Evolutionary conservation across 345 rosid genomes (phyloP).

Genomic region (Euphorbia lathyris): DNA sequence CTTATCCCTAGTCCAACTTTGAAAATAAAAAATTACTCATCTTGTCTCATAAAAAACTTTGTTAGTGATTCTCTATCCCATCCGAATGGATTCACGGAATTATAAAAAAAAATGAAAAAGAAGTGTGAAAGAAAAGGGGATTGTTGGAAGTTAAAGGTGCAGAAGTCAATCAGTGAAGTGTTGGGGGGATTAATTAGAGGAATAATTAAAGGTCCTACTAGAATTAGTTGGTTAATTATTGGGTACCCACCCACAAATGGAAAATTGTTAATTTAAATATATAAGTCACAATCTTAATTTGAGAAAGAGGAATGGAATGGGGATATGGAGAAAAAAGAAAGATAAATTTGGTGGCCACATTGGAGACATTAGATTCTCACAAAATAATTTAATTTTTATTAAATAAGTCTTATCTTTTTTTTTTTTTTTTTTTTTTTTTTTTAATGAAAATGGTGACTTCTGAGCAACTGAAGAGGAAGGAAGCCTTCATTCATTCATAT

Average conservation of each 20-base stretch:
- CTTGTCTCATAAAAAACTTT: no score
- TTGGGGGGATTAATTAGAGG: neutral
- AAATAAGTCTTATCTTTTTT: neutral
- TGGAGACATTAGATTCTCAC: constrained; percentile 14
- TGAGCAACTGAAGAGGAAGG: constrained; percentile 16
- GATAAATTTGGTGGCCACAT: constrained; percentile 7
- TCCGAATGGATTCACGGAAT: no score
- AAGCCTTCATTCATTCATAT: no score
- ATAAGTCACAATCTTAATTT: neutral
- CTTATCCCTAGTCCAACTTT: no score
- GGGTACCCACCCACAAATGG: neutral
- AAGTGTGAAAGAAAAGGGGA: neutral
- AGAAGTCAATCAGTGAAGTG: constrained; percentile 3
- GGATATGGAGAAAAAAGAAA: neutral
- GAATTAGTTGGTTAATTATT: constrained; percentile 4
- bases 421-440: no score
- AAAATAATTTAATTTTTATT: neutral
- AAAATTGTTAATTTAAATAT: constrained; percentile 3
- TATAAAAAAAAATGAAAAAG: no score
- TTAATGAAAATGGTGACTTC: constrained; percentile 19
- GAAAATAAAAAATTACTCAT: no score
- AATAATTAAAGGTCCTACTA: neutral
- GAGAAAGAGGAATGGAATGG: neutral
- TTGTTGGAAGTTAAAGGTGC: neutral
- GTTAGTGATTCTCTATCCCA: no score